Percentiles rank a stretch among this genome's conserved stretches.
phyloP scores from a whole-genome alignment of 176 grass and related monocot species.

The Ensete ventricosum region DNA sequence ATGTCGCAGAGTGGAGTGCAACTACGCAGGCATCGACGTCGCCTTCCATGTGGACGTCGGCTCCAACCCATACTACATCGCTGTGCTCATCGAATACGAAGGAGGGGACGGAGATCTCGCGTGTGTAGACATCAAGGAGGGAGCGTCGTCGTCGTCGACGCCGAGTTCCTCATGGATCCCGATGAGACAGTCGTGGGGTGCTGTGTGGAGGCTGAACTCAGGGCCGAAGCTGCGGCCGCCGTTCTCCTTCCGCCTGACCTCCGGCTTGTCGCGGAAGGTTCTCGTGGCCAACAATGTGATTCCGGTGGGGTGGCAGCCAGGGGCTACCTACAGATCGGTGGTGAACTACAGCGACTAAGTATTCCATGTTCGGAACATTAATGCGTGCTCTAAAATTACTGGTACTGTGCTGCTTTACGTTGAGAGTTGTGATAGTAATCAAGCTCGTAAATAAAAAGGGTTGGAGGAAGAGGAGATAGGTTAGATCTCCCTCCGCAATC shows the following conservation, averaged over 20 bases:
- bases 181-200: conserved; percentile 55
- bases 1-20: conserved; percentile 36
- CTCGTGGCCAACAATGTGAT: conserved; percentile 43
- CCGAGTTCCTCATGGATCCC: conserved; percentile 24
- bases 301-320: conserved; percentile 36
- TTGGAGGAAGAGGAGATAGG: too few species aligned
- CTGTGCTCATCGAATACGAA: conserved; percentile 34
- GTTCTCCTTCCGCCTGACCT: conserved; percentile 44
- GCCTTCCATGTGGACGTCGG: conserved; percentile 45
- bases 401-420: too few species aligned
- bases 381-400: too few species aligned
- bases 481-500: too few species aligned
- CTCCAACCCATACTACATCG: conserved; percentile 44
- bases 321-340: conserved; percentile 31
- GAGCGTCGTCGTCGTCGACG: conserved; percentile 5
- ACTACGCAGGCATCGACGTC: conserved; percentile 29
- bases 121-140: conserved; percentile 38
- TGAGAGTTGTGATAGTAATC: too few species aligned
- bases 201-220: conserved; percentile 39
- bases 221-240: conserved; percentile 37
- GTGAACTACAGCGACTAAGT: conserved; percentile 28
- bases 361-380: not conserved
- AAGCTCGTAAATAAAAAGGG: too few species aligned
- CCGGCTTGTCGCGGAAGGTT: conserved; percentile 29
- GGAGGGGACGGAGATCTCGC: conserved; percentile 49